A percentile compares a stretch with the other conserved stretches of the same genome.
phyloP scores from a whole-genome alignment of 2,329 filamentous ascomycete genomes.

The Aspergillus nomiae region DNA sequence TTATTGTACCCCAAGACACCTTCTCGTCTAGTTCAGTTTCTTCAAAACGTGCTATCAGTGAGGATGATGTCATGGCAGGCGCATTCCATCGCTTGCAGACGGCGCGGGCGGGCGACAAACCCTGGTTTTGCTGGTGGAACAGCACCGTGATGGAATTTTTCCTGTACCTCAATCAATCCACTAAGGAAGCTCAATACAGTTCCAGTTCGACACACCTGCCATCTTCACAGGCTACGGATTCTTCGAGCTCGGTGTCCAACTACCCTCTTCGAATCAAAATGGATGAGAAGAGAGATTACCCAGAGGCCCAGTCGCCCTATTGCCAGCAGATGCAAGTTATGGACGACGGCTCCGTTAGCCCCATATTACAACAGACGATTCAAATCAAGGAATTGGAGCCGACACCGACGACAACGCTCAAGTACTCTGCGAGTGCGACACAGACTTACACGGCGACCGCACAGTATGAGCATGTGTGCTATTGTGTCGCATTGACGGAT shows the following conservation, averaged over 20 bases:
- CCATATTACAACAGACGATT: conserved; percentile 31
- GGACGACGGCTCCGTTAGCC: conserved; percentile 48
- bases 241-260: conserved; percentile 22
- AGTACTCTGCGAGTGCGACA: conserved; percentile 24
- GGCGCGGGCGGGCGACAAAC: conserved; percentile 58
- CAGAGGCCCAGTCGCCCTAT: conserved; percentile 53
- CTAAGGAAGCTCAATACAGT: conserved; percentile 28
- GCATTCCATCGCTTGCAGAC: conserved; percentile 42
- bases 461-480: conserved; percentile 38
- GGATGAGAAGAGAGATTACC: conserved; percentile 61
- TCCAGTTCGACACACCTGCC: conserved; percentile 20
- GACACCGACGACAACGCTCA: conserved; percentile 37
- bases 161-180: conserved; percentile 62
- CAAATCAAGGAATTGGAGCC: conserved; percentile 39
- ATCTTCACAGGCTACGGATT: neutral
- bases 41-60: conserved; percentile 31
- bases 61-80: conserved; percentile 27
- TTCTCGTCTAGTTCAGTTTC: conserved; percentile 32
- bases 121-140: conserved; percentile 74
- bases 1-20: conserved; percentile 51
- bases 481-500: conserved; percentile 39
- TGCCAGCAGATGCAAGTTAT: conserved; percentile 67
- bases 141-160: conserved; percentile 67
- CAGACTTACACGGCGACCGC: conserved; percentile 40
- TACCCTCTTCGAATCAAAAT: conserved; percentile 66